Conservation (phyloP, 192 early-diverging fungal genomes). For the Backusella parvicylindrica region DNA sequence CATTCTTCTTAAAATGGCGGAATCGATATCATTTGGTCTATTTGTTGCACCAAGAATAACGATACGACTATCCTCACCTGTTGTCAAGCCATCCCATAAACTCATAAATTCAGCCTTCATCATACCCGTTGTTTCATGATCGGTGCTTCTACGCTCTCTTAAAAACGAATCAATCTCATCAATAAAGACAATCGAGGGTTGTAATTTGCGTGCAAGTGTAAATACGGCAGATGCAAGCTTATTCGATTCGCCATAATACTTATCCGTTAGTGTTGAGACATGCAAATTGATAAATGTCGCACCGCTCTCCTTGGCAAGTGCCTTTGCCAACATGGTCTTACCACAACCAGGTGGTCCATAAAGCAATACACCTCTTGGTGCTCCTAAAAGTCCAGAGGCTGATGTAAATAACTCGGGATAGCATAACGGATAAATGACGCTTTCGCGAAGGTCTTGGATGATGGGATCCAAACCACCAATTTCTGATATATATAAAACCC, state of each 20-base stretch:
- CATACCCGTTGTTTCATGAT: conserved; percentile 96
- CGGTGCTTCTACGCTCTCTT: conserved; percentile 79
- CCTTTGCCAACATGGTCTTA: conserved; percentile 99
- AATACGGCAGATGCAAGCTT: conserved; percentile 92
- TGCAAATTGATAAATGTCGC: conserved; percentile 98
- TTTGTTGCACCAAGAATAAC: conserved; percentile 95
- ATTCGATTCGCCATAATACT: conserved; percentile 98
- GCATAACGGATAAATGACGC: conserved; percentile 93
- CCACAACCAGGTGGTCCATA: conserved; percentile 96
- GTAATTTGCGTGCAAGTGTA: conserved; percentile 88
- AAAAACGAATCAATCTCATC: conserved; percentile 99
- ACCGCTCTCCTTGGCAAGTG: conserved; percentile 93
- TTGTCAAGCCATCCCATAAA: conserved; percentile 95
- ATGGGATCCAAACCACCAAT: conserved; percentile 94
- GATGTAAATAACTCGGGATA: conserved; percentile 90
- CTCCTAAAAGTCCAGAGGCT: conserved; percentile 81
- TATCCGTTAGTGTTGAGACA: conserved; percentile 94
- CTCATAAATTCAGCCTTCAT: conserved; percentile 99
- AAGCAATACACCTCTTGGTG: conserved; percentile 93
- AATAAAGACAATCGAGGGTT: conserved; percentile 97
- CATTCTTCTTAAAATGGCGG: conserved; percentile 96
- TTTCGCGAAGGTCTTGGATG: conserved; percentile 87
- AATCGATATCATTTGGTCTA: conserved; percentile 96
- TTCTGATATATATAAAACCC: conserved; percentile 41
- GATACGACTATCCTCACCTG: conserved; percentile 61